These are phyloP conservation scores for Microbotryomycetes sp. DNA, from an alignment of 1,284 basidiomycete species.

Conservation along the genomic window DNA sequence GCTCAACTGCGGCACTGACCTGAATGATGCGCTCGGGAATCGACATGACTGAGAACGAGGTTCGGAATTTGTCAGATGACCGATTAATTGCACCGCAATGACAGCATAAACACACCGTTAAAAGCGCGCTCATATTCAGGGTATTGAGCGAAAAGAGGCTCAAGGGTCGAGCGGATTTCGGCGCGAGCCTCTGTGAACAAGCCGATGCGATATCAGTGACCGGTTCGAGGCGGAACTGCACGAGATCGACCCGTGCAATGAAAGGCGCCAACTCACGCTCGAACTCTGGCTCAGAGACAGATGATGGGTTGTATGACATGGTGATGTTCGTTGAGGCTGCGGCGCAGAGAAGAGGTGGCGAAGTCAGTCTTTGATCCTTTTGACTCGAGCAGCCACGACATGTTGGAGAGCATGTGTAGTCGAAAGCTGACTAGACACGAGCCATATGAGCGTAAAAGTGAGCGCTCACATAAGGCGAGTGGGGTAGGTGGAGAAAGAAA, in stretches of 20 bases:
- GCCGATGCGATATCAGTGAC: neutral
- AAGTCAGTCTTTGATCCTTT: no score
- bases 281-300: conserved; percentile 31
- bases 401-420: neutral
- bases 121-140: conserved; percentile 66
- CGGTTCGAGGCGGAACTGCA: neutral
- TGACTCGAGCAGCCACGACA: neutral
- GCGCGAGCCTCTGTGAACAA: conserved; percentile 40
- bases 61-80: neutral
- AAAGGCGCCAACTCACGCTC: conserved; percentile 18
- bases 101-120: conserved; percentile 46
- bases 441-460: neutral
- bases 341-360: neutral
- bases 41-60: conserved; percentile 39
- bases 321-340: neutral
- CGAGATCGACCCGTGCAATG: neutral
- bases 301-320: conserved; percentile 26
- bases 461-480: neutral
- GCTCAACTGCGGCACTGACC: conserved; percentile 8
- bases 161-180: conserved; percentile 54
- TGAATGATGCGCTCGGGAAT: conserved; percentile 67
- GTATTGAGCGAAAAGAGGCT: conserved; percentile 59
- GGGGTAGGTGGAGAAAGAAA: neutral
- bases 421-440: neutral
- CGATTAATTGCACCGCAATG: neutral